A percentile compares a stretch with the other conserved stretches of the same genome.
Conservation (phyloP, 306 rosid genomes). For the Dalbergia oliveri region DNA sequence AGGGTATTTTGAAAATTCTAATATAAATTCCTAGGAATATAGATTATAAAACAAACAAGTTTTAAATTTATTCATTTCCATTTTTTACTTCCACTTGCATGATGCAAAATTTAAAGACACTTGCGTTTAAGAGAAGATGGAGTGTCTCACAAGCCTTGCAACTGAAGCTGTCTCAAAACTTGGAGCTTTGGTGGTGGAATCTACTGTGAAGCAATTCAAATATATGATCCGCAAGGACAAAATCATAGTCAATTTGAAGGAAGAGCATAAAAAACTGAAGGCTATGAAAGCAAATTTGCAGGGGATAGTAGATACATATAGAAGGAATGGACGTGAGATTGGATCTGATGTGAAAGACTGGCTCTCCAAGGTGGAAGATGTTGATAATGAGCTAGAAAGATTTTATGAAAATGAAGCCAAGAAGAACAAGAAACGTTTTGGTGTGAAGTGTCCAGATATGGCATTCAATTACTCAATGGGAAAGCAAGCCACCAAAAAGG, state of each 20-base stretch:
- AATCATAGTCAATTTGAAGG: neutral
- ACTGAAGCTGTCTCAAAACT: neutral
- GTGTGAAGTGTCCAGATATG: constrained; percentile 17
- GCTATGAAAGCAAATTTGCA: neutral
- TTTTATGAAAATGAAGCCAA: constrained; percentile 10
- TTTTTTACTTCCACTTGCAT: too few species aligned
- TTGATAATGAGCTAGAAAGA: neutral
- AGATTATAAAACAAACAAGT: too few species aligned
- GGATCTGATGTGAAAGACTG: neutral
- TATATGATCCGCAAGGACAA: neutral
- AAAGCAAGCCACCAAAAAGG: neutral
- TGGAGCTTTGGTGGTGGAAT: neutral
- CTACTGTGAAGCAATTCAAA: neutral
- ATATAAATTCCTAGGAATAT: too few species aligned
- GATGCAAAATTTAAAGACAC: too few species aligned
- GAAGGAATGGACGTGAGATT: neutral
- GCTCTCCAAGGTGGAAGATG: neutral
- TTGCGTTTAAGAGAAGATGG: constrained; percentile 6
- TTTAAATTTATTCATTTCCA: too few species aligned
- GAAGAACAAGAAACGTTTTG: neutral
- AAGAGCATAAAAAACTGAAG: neutral
- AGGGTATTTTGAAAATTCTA: too few species aligned
- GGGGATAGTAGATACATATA: neutral
- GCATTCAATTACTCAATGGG: constrained; percentile 7
- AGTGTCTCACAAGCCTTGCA: neutral